phyloP scores from a whole-genome alignment of 257 asterid genomes.

The Scutellaria galericulata region DNA sequence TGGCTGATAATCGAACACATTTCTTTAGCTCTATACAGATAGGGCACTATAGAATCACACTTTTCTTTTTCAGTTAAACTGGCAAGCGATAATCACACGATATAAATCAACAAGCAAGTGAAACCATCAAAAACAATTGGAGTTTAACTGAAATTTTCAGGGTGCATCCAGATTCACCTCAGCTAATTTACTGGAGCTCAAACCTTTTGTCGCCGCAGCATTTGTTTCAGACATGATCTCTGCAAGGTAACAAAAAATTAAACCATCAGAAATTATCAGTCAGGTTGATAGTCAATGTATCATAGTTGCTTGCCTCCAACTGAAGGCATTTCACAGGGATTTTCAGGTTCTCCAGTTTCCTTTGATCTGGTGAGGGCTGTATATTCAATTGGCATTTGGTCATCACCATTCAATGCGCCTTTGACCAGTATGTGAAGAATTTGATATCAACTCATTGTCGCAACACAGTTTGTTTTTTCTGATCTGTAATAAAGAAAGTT shows the following conservation, averaged over 20 bases:
- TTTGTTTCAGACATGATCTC: conserved; percentile 38
- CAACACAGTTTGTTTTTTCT: conserved; percentile 32
- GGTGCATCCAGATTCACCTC: conserved; percentile 44
- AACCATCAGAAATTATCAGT: conserved; percentile 24
- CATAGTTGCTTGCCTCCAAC: conserved; percentile 45
- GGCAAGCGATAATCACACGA: not conserved
- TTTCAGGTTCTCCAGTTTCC: conserved; percentile 37
- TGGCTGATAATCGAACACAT: not conserved
- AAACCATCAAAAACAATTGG: conserved; percentile 21
- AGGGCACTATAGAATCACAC: not conserved
- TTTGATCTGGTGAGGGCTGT: conserved; percentile 38
- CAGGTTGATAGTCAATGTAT: conserved; percentile 26
- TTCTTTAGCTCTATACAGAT: conserved; percentile 11
- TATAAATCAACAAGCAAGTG: conserved; percentile 25
- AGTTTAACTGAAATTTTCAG: conserved; percentile 13
- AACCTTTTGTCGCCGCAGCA: conserved; percentile 43
- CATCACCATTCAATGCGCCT: conserved; percentile 28
- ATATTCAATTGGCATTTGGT: conserved; percentile 38
- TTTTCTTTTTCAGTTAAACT: not conserved
- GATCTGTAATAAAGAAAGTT: conserved; percentile 45
- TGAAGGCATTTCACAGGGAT: conserved; percentile 30
- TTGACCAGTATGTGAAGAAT: conserved; percentile 29
- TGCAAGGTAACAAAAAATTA: conserved; percentile 40
- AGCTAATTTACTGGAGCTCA: conserved; percentile 38
- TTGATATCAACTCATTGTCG: conserved; percentile 26